Evolutionary conservation across 768 basidiomycete species (phyloP).

Genomic region (Psilocybe azurescens): DNA sequence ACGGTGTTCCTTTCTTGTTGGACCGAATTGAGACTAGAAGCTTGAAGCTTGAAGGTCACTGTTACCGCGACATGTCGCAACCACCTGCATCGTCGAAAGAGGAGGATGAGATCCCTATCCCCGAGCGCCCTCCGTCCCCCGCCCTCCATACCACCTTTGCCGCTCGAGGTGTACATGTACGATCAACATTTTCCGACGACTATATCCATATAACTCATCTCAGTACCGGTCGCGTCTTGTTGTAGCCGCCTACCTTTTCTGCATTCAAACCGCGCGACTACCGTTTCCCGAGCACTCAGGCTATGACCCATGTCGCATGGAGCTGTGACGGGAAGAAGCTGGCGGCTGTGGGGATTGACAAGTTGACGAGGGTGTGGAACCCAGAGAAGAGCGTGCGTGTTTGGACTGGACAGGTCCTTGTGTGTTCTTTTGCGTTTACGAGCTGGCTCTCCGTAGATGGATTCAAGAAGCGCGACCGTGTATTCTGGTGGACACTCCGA

Average conservation of each 20-base stretch:
- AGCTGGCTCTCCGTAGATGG: conserved; percentile 53
- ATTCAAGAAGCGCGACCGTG: conserved; percentile 64
- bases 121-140: conserved; percentile 71
- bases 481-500: conserved; percentile 78
- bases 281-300: conserved; percentile 64
- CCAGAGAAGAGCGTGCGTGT: conserved; percentile 76
- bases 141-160: conserved; percentile 75
- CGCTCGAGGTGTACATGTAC: conserved; percentile 77
- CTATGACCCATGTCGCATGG: conserved; percentile 83
- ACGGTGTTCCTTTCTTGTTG: conserved; percentile 5
- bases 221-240: conserved; percentile 8
- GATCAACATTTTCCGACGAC: conserved; percentile 32
- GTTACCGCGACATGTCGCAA: conserved; percentile 14
- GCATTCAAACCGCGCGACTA: conserved; percentile 82
- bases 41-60: background rate
- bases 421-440: conserved; percentile 1
- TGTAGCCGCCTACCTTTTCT: conserved; percentile 78
- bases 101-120: conserved; percentile 60
- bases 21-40: background rate
- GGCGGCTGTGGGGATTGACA: conserved; percentile 84
- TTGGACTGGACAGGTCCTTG: background rate
- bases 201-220: conserved; percentile 23
- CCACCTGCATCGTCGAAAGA: conserved; percentile 46
- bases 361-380: conserved; percentile 74
- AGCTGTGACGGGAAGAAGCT: conserved; percentile 84